Evolutionary conservation across 164 flowering plant species (phyloP).

Genomic region (Kalanchoe fedtschenkoi): DNA sequence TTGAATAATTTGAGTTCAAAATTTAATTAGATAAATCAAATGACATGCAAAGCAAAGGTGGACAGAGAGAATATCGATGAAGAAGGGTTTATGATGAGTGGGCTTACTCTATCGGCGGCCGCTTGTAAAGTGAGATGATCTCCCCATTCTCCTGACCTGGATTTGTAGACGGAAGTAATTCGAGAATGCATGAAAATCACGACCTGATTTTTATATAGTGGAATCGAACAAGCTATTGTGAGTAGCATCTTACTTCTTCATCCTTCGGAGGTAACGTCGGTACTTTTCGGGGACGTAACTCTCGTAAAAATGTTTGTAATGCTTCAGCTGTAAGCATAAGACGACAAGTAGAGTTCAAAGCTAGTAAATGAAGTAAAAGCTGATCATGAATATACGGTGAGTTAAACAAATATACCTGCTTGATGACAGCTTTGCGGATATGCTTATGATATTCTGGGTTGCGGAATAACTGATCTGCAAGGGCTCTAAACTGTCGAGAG

Average conservation of each 20-base stretch:
- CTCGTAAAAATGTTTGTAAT: constrained; percentile 53
- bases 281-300: constrained; percentile 93
- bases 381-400: no score
- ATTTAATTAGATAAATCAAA: no score
- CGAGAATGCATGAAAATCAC: neutral
- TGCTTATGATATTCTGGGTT: constrained; percentile 77
- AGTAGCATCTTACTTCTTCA: constrained; percentile 59
- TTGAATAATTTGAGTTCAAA: no score
- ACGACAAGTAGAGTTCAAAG: neutral
- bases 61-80: neutral
- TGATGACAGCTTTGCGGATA: constrained; percentile 65
- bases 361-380: no score
- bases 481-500: constrained; percentile 73
- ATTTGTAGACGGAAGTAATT: constrained; percentile 6
- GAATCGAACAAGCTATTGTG: constrained; percentile 8
- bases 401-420: constrained; percentile 44
- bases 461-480: constrained; percentile 83
- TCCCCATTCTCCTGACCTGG: constrained; percentile 93
- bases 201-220: neutral
- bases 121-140: constrained; percentile 94
- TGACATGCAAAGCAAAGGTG: no score
- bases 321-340: constrained; percentile 53
- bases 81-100: neutral
- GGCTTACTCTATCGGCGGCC: constrained; percentile 82
- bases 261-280: constrained; percentile 64